Evolutionary conservation across 1,139 yeast genomes (phyloP).

Genomic region (Yamadazyma dushanensis): DNA sequence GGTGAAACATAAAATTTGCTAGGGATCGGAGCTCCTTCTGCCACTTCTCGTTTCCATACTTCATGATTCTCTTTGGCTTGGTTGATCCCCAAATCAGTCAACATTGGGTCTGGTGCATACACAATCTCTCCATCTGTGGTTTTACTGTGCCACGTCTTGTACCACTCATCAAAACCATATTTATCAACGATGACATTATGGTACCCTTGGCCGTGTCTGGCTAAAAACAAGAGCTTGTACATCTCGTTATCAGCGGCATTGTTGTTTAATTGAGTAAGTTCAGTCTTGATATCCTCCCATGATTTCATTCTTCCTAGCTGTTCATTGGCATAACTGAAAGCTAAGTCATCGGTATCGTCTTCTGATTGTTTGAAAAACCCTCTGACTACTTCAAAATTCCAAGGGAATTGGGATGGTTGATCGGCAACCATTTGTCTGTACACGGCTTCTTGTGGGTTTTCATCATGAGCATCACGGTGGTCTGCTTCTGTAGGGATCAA

Average conservation of each 20-base stretch:
- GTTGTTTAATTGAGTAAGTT: conserved; percentile 40
- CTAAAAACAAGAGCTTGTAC: conserved; percentile 62
- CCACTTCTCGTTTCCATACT: conserved; percentile 49
- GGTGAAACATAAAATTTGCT: conserved; percentile 61
- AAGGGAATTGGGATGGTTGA: conserved; percentile 16
- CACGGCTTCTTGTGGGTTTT: conserved; percentile 11
- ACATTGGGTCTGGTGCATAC: conserved; percentile 70
- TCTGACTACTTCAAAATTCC: conserved; percentile 50
- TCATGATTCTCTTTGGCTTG: conserved; percentile 47
- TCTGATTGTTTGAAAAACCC: conserved; percentile 60
- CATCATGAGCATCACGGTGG: conserved; percentile 36
- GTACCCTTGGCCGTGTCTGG: conserved; percentile 79
- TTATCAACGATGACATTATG: conserved; percentile 62
- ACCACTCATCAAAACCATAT: conserved; percentile 64
- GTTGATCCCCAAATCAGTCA: conserved; percentile 57
- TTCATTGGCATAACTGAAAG: conserved; percentile 47
- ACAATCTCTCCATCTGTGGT: conserved; percentile 54
- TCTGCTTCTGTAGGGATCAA: conserved; percentile 37
- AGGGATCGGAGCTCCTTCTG: conserved; percentile 57
- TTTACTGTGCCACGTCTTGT: conserved; percentile 54
- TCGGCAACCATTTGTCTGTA: conserved; percentile 11
- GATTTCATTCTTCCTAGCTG: conserved; percentile 48
- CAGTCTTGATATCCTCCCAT: conserved; percentile 47
- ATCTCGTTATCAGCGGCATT: conserved; percentile 33
- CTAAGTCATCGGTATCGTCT: conserved; percentile 45